phyloP scores from a whole-genome alignment of 306 rosid genomes.

The Rosa multiflora region DNA sequence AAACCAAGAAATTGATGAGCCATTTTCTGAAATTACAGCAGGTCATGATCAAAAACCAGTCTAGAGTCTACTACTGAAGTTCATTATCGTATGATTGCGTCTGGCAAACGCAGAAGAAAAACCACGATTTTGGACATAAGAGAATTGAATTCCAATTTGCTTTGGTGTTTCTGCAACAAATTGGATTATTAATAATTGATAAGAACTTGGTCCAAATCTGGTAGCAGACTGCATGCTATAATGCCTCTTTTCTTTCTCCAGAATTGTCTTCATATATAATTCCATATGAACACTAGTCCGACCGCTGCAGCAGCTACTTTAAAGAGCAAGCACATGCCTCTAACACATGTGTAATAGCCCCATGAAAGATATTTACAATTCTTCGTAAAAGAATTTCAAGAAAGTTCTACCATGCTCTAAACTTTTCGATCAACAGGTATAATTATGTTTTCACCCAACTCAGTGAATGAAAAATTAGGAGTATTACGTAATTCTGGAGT shows the following conservation, averaged over 20 bases:
- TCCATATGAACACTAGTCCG: neutral
- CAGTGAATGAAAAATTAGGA: too few species aligned
- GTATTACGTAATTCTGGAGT: too few species aligned
- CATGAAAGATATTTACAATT: neutral
- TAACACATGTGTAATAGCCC: neutral
- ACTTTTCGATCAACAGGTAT: too few species aligned
- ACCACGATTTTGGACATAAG: neutral
- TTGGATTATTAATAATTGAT: neutral
- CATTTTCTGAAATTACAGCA: neutral
- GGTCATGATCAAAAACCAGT: neutral
- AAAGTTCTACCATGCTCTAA: too few species aligned
- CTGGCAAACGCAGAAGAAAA: neutral
- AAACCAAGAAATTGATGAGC: neutral
- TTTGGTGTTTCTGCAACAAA: neutral
- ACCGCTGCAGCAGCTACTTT: neutral
- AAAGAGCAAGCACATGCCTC: neutral
- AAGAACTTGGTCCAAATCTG: neutral
- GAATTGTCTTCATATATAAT: neutral
- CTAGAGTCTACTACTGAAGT: neutral
- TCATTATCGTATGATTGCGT: neutral
- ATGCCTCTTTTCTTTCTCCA: neutral
- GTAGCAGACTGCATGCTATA: neutral
- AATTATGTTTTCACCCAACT: too few species aligned
- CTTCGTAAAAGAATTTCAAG: neutral
- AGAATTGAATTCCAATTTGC: neutral